Base-by-base conservation (phyloP, 192 early-diverging fungal species). In the Coemansia javaensis region DNA sequence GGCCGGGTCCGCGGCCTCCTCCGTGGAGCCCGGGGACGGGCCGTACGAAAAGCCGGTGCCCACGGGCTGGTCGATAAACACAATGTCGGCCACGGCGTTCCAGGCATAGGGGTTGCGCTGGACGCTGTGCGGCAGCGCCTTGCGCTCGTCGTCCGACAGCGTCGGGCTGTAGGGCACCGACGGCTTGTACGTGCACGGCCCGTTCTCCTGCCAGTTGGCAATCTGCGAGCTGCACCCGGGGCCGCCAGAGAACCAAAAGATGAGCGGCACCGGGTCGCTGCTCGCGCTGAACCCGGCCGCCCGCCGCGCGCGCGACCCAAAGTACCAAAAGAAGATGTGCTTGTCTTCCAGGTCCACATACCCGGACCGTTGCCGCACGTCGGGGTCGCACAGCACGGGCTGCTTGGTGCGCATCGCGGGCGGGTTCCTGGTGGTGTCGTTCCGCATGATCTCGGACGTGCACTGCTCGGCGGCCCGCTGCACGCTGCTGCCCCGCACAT, bases 291-390 rank as follows among this genome's bases (percentile, higher is more conserved):
- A 72, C 3, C 30, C 28, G 0, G 44, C 18, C 7, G 50, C 18
- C n/a, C 28, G 43, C 7, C 69, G 63, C 8, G 51, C 40, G 16
- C 81, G 80, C 20, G 79, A 81, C 28, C 83, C 84, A 66, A 87
- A 89, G 73, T 86, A 84, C 83, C 82, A 83, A 64, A 80, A 82
- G 56, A 79, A 82, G 40, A 80, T 69, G 48, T 82, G 77, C 38
- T 51, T 53, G 55, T 83, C 77, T 0, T 53, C 80, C 46, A 76
- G 30, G 56, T 86, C 83, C 12, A 90, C 42, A 57, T 90, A 86
- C 30, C 86, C 88, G 13, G 86, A 88, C 53, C 79, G 81, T 79
- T 95, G 94, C 54, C 88, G 85, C 42, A 94, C 94, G 22, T 79
- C 66, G 18, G 82, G 77, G 63, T 98, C 95, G 64, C 95, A 98